phyloP scores from a whole-genome alignment of 768 basidiomycete species.

The Rhizopogon rudus region DNA sequence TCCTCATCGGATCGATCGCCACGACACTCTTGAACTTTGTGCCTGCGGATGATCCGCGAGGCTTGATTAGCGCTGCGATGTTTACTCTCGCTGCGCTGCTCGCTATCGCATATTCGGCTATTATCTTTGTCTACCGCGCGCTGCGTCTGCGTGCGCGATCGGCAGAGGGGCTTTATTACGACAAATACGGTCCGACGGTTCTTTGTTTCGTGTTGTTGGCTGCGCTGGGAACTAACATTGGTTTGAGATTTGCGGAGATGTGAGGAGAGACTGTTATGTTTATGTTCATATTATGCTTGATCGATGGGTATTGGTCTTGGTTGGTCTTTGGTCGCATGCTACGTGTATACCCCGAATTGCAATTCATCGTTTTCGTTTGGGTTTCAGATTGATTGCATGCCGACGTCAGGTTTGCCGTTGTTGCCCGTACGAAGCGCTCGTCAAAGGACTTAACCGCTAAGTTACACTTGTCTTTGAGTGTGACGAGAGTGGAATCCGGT shows the following conservation, averaged over 20 bases:
- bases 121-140: constrained; percentile 76
- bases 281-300: too few species aligned
- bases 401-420: too few species aligned
- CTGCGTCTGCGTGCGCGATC: constrained; percentile 59
- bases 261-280: neutral
- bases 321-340: neutral
- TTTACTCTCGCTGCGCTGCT: constrained; percentile 90
- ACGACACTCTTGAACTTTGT: constrained; percentile 88
- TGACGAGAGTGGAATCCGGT: too few species aligned
- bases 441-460: too few species aligned
- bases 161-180: constrained; percentile 83
- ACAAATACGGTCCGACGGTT: constrained; percentile 80
- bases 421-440: too few species aligned
- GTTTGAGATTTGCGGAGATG: constrained; percentile 59
- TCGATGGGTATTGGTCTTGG: too few species aligned
- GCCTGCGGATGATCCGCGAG: constrained; percentile 62
- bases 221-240: constrained; percentile 74
- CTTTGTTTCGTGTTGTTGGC: constrained; percentile 65
- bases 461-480: too few species aligned
- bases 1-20: constrained; percentile 86
- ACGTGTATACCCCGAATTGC: neutral
- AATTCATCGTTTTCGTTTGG: too few species aligned
- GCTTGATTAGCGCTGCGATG: constrained; percentile 79
- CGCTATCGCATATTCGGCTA: constrained; percentile 82
- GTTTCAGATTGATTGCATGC: too few species aligned